Evolutionary conservation across 2,329 filamentous ascomycete genomes (phyloP).

Genomic region (Huntiella omanensis): DNA sequence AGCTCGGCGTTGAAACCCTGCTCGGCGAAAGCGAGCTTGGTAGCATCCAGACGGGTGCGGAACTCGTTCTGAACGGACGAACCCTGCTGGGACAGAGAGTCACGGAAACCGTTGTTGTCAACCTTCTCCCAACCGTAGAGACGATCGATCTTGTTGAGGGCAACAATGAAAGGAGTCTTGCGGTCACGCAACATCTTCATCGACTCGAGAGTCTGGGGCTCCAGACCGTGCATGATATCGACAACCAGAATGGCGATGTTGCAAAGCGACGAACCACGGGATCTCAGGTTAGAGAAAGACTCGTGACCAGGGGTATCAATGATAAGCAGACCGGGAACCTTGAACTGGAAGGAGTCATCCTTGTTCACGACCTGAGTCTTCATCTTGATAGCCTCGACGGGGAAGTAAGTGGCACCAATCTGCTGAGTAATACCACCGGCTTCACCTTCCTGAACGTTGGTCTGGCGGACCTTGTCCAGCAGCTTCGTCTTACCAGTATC

Average conservation of each 20-base stretch:
- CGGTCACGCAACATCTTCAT: slow-evolving; percentile 85
- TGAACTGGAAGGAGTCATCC: slow-evolving; percentile 83
- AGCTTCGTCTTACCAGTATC: slow-evolving; percentile 99
- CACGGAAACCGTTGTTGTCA: slow-evolving; percentile 94
- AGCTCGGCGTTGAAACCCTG: slow-evolving; percentile 96
- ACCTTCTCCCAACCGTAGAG: slow-evolving; percentile 98
- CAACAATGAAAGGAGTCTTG: slow-evolving; percentile 95
- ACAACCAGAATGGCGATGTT: slow-evolving; percentile 99
- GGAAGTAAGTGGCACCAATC: slow-evolving; percentile 98
- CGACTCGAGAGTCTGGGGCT: slow-evolving; percentile 91
- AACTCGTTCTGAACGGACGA: slow-evolving; percentile 92
- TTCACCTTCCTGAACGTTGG: slow-evolving; percentile 97
- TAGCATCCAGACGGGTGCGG: slow-evolving; percentile 70
- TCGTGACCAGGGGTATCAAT: slow-evolving; percentile 99
- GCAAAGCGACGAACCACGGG: slow-evolving; percentile 90
- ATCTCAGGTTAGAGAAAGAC: slow-evolving; percentile 96
- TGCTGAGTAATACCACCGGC: slow-evolving; percentile 99
- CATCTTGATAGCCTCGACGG: slow-evolving; percentile 73
- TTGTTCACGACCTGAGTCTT: slow-evolving; percentile 90
- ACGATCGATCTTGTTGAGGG: slow-evolving; percentile 98
- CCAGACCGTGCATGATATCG: slow-evolving; percentile 98
- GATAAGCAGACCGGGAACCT: slow-evolving; percentile 86
- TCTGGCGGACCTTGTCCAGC: slow-evolving; percentile 93
- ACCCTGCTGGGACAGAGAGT: slow-evolving; percentile 75
- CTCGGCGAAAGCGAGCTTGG: slow-evolving; percentile 85